These are phyloP conservation scores for Mucor indicus DNA, from an alignment of 371 early-diverging fungal genomes.

Conservation along the genomic window DNA sequence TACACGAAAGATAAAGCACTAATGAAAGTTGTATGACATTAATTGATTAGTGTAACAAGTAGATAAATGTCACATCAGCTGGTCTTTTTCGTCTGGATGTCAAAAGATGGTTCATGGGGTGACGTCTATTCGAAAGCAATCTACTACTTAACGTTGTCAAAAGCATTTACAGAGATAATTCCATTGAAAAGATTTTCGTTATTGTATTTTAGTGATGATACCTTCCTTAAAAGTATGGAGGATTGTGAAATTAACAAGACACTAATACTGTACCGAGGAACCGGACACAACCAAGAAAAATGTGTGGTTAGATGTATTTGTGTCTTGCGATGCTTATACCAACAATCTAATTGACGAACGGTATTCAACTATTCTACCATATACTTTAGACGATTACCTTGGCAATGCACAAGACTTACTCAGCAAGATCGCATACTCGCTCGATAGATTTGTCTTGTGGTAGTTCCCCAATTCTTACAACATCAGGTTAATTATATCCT, in stretches of 20 bases:
- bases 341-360: slow-evolving; percentile 22
- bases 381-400: slow-evolving; percentile 26
- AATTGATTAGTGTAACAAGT: no score
- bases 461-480: slow-evolving; percentile 24
- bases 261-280: slow-evolving; percentile 21
- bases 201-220: slow-evolving; percentile 26
- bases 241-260: no score
- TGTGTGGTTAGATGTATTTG: slow-evolving; percentile 30
- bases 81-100: slow-evolving; percentile 19
- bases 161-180: slow-evolving; percentile 23
- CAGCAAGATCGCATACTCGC: slow-evolving; percentile 27
- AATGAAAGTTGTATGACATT: no score
- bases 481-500: slow-evolving; percentile 25
- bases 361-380: slow-evolving; percentile 20
- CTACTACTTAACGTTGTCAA: slow-evolving; percentile 20
- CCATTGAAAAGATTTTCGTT: slow-evolving; percentile 18
- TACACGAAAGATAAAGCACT: no score
- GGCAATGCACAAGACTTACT: slow-evolving; percentile 30
- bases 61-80: no score
- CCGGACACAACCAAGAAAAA: slow-evolving; percentile 23
- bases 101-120: slow-evolving; percentile 25
- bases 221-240: slow-evolving; percentile 22
- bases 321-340: slow-evolving; percentile 26
- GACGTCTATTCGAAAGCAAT: slow-evolving; percentile 21
- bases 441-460: slow-evolving; percentile 27